Evolutionary conservation across 345 rosid genomes (phyloP), one percentile per base, ranked within the genome.

Genomic region (Passiflora organensis): DNA sequence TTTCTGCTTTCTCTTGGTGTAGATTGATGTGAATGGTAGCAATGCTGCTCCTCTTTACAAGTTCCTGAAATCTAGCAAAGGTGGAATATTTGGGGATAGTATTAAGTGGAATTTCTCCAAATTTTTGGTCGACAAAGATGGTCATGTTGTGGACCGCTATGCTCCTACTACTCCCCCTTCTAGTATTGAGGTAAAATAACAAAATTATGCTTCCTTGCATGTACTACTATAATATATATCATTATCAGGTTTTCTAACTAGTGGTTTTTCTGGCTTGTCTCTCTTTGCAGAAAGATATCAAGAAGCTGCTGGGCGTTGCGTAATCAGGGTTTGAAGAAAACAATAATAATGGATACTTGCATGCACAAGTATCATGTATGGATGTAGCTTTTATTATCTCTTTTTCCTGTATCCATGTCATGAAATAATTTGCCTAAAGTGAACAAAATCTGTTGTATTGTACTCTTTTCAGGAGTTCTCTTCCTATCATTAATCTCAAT

Each of bases 121-220:
- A 82, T 89, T 85, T 68, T 81, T 89, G 68, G 79, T 85, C 13
- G 82, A 82, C 61, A 83, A 86, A 66, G 86, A 84, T 6, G 99
- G 91, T 10, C 54, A 76, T 20, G 95, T 89, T 0, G 85, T 80
- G 0, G 83, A 89, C 32, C 97, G 97, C 48, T 85, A 87, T 59
- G 97, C 97, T 0, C 96, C 99, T 48, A 89, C 96, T 4, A 89
- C 99, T 56, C 73, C 91, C 46, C 97, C 97, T 53, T 91, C 82
- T 32, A 83, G 91, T 75, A 80, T 89, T 5, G 96, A 94, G 97
- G 99, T 93, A 68, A 34, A 51, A 21, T 10, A 1, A 32, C 20
- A 68, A 34, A 51, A 21, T 10, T 0, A 32, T n/a, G 6, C 0
- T 4, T n/a, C 0, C n/a, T 0, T 13, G 5, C 43, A 1, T 1